A percentile compares a stretch with the other conserved stretches of the same genome.
These are phyloP conservation scores for Aschersonia sp. DNA, from an alignment of 2,329 filamentous ascomycete genomes.

Conservation along the genomic window DNA sequence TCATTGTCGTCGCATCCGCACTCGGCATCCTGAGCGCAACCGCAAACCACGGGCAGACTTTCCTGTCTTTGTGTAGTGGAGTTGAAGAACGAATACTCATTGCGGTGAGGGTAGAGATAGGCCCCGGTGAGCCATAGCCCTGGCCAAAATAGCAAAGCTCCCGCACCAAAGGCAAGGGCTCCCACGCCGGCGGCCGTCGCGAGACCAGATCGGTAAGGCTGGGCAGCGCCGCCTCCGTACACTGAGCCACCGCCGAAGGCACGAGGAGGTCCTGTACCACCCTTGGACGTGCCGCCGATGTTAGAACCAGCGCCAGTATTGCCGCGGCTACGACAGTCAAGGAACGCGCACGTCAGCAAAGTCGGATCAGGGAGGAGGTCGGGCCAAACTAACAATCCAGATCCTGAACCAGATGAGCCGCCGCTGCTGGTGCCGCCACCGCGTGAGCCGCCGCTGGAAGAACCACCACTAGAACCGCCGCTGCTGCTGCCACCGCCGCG, in stretches of 20 bases:
- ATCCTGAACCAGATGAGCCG: conserved; percentile 4
- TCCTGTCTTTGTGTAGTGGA: conserved; percentile 25
- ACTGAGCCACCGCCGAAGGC: conserved; percentile 46
- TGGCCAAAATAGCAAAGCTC: conserved; percentile 43
- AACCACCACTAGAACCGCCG: not conserved
- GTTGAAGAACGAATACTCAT: conserved; percentile 35
- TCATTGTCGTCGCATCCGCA: conserved; percentile 60
- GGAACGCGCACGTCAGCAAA: not conserved
- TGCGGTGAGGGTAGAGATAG: conserved; percentile 38
- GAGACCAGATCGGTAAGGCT: conserved; percentile 45
- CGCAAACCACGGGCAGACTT: conserved; percentile 19
- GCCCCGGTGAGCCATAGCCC: conserved; percentile 50
- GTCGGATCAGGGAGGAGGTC: not conserved
- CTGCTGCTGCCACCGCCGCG: conserved; percentile 19
- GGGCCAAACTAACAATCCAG: conserved; percentile 5
- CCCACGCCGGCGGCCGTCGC: conserved; percentile 36
- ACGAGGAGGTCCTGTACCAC: conserved; percentile 42
- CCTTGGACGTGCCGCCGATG: conserved; percentile 35
- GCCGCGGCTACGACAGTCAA: conserved; percentile 11
- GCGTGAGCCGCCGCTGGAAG: conserved; percentile 7
- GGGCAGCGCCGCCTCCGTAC: conserved; percentile 50
- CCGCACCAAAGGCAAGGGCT: conserved; percentile 34
- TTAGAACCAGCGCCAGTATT: conserved; percentile 18
- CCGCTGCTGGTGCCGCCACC: conserved; percentile 8
- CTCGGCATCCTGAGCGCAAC: conserved; percentile 33